A percentile compares a stretch with the other conserved stretches of the same genome.
Evolutionary conservation across 2,329 filamentous ascomycete genomes (phyloP).

Genomic region (Aureobasidium sp.): DNA sequence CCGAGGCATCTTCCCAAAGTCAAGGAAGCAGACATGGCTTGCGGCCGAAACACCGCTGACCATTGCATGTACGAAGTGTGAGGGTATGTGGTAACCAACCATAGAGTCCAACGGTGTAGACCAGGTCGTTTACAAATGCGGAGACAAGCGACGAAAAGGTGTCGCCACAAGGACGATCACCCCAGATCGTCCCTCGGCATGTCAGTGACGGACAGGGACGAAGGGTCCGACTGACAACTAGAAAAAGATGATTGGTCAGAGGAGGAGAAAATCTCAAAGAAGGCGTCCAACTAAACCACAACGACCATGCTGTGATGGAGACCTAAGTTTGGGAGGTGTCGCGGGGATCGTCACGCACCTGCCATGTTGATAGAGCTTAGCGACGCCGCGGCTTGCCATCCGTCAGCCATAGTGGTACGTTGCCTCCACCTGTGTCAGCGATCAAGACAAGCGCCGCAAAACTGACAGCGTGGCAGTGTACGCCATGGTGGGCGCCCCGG

Average conservation of each 20-base stretch:
- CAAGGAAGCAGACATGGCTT: background rate
- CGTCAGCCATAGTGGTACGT: background rate
- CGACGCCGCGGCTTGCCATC: background rate
- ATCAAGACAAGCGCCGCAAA: background rate
- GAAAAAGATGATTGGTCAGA: background rate
- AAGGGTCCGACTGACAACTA: background rate
- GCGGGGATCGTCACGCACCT: background rate
- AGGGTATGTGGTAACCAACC: background rate
- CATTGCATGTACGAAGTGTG: background rate
- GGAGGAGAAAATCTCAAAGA: background rate
- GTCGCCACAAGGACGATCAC: background rate
- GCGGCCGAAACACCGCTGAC: background rate
- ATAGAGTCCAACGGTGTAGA: background rate
- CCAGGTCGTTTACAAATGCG: background rate
- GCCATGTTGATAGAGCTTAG: conserved; percentile 1
- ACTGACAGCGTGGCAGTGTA: conserved; percentile 2
- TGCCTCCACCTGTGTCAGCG: conserved; percentile 1
- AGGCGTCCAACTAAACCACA: background rate
- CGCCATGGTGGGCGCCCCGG: background rate
- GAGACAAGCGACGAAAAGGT: background rate
- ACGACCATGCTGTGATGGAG: background rate
- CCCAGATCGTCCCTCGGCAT: conserved; percentile 11
- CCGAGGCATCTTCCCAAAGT: conserved; percentile 6
- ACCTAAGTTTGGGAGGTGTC: background rate
- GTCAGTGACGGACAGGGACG: background rate